These are phyloP conservation scores for Paulownia fortunei DNA, from an alignment of 257 asterid species.

Conservation along the genomic window DNA sequence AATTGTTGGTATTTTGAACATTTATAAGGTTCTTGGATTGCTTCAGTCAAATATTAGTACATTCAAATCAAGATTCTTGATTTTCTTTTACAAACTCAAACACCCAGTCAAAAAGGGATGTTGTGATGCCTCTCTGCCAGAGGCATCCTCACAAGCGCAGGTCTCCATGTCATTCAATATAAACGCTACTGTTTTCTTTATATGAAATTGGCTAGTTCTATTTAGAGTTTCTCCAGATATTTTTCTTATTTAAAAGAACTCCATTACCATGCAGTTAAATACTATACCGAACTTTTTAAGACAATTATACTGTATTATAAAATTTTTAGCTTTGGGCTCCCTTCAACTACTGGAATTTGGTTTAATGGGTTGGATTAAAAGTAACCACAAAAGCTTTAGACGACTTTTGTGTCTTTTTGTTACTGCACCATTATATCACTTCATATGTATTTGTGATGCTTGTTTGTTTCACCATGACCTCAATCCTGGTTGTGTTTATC, in stretches of 20 bases:
- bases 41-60: not conserved
- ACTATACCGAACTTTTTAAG: not conserved
- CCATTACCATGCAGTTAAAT: not conserved
- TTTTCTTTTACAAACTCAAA: not conserved
- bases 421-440: not conserved
- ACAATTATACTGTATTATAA: not conserved
- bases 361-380: not conserved
- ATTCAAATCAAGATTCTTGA: not conserved
- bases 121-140: not conserved
- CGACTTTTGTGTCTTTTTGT: not conserved
- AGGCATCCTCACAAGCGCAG: not conserved
- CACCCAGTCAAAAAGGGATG: not conserved
- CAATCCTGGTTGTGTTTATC: not conserved
- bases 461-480: not conserved
- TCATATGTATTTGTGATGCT: not conserved
- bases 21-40: not conserved
- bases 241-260: not conserved
- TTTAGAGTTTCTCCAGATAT: not conserved
- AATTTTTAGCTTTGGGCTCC: not conserved
- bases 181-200: not conserved
- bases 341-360: conserved; percentile 10
- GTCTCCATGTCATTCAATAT: conserved; percentile 14
- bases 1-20: not conserved
- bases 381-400: conserved; percentile 6
- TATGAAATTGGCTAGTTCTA: not conserved